A percentile compares a stretch with the other conserved stretches of the same genome.
These are phyloP conservation scores for Trichoderma orchidacearum DNA, from an alignment of 495 filamentous ascomycete genomes.

Conservation along the genomic window DNA sequence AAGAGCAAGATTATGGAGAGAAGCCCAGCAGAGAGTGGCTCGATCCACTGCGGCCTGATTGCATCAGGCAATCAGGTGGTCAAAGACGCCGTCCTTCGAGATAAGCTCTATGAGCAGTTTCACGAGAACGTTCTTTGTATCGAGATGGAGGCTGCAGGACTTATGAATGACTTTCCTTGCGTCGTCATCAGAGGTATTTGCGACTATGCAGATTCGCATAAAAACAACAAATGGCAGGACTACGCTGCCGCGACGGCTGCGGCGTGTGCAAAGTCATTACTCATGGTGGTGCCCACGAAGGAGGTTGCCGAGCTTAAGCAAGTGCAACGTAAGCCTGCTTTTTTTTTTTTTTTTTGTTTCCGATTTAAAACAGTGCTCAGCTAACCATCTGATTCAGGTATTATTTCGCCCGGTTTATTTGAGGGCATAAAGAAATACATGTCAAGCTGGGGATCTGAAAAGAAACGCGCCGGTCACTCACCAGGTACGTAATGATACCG, in stretches of 20 bases:
- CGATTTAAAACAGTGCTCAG: no score
- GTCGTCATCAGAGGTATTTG: constrained; percentile 24
- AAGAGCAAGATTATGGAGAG: background rate
- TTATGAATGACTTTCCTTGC: constrained; percentile 1
- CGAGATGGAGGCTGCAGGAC: constrained; percentile 17
- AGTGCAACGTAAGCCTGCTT: background rate
- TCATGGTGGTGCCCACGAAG: background rate
- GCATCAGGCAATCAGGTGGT: background rate
- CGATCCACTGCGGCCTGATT: background rate
- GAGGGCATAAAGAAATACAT: background rate
- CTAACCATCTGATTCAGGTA: background rate
- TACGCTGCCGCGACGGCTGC: constrained; percentile 18
- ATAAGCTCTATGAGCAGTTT: background rate
- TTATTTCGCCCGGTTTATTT: background rate
- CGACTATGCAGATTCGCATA: constrained; percentile 18
- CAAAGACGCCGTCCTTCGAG: background rate
- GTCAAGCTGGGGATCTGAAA: background rate
- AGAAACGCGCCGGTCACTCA: background rate
- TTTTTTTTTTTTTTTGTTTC: no score
- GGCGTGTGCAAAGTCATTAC: constrained; percentile 12
- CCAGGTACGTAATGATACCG: background rate
- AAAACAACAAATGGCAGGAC: constrained; percentile 20
- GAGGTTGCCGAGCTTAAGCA: background rate
- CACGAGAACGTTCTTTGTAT: constrained; percentile 8
- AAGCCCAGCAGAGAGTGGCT: background rate